Evolutionary conservation across 2,329 filamentous ascomycete species (phyloP).

Genomic region (Epicoccum nigrum): DNA sequence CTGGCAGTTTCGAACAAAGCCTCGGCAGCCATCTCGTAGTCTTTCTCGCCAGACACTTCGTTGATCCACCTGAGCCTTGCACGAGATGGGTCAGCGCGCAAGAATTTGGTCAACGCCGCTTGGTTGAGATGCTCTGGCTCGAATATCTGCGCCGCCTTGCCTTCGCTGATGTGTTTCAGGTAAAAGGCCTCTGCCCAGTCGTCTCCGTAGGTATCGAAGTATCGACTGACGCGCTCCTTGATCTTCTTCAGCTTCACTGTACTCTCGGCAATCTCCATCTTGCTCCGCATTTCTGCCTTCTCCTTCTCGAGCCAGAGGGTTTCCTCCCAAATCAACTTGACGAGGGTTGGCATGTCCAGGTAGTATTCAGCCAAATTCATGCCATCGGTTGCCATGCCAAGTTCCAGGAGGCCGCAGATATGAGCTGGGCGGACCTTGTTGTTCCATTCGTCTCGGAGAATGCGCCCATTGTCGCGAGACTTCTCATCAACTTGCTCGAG

Average conservation of each 20-base stretch:
- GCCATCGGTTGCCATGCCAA: conserved; percentile 63
- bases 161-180: conserved; percentile 71
- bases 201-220: conserved; percentile 69
- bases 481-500: conserved; percentile 59
- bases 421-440: conserved; percentile 50
- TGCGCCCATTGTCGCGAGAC: conserved; percentile 55
- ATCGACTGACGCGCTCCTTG: conserved; percentile 52
- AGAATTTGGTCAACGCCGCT: conserved; percentile 75
- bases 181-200: conserved; percentile 80
- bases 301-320: conserved; percentile 48
- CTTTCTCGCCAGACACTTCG: conserved; percentile 76
- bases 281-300: conserved; percentile 38
- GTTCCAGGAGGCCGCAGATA: conserved; percentile 50
- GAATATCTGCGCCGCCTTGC: conserved; percentile 59
- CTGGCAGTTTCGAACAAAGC: conserved; percentile 74
- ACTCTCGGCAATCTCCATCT: conserved; percentile 44
- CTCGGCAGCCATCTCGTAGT: conserved; percentile 74
- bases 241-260: conserved; percentile 52
- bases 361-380: conserved; percentile 68
- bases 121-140: conserved; percentile 71
- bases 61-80: conserved; percentile 94
- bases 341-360: conserved; percentile 67
- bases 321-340: conserved; percentile 57
- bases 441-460: conserved; percentile 53
- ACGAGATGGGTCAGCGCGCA: conserved; percentile 73